Percentiles rank a stretch among this genome's conserved stretches.
Evolutionary conservation across 176 grass and related monocot species (phyloP).

Genomic region (Oropetium thomaeum): DNA sequence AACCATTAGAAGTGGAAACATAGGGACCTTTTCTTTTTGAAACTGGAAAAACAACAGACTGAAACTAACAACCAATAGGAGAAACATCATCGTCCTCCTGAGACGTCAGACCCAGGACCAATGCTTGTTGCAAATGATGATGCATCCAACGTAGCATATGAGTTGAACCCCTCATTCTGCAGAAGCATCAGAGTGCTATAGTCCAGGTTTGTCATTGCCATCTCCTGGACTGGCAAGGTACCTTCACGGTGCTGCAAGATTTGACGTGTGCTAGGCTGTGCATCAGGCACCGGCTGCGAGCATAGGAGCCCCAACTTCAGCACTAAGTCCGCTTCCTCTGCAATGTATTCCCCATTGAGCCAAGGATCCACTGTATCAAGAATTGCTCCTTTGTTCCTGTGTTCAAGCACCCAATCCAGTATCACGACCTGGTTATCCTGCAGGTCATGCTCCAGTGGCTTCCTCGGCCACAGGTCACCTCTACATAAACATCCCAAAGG

Average conservation of each 20-base stretch:
- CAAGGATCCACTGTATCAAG: conserved; percentile 31
- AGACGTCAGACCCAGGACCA: conserved; percentile 25
- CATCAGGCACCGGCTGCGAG: conserved; percentile 38
- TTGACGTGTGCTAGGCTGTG: conserved; percentile 44
- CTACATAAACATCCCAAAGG: conserved; percentile 39
- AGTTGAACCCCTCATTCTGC: conserved; percentile 30
- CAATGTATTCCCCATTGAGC: conserved; percentile 8
- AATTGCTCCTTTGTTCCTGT: conserved; percentile 35
- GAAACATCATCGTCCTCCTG: conserved; percentile 29
- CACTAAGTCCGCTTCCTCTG: conserved; percentile 37
- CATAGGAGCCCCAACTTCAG: conserved; percentile 57
- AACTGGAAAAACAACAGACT: too few relatives aligned
- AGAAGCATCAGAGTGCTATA: conserved; percentile 28
- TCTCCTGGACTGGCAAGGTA: conserved; percentile 2
- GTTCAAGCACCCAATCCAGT: conserved; percentile 38
- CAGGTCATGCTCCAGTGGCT: conserved; percentile 32
- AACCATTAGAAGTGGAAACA: background rate
- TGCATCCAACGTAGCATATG: conserved; percentile 24
- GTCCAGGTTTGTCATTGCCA: conserved; percentile 25
- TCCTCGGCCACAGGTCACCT: conserved; percentile 45
- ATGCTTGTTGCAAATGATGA: background rate
- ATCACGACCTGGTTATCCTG: conserved; percentile 27
- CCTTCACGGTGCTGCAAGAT: conserved; percentile 37
- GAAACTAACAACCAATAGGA: background rate
- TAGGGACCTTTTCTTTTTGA: too few relatives aligned